These are phyloP conservation scores for Backusella macrospora DNA, from an alignment of 192 early-diverging fungal genomes.

Conservation along the genomic window DNA sequence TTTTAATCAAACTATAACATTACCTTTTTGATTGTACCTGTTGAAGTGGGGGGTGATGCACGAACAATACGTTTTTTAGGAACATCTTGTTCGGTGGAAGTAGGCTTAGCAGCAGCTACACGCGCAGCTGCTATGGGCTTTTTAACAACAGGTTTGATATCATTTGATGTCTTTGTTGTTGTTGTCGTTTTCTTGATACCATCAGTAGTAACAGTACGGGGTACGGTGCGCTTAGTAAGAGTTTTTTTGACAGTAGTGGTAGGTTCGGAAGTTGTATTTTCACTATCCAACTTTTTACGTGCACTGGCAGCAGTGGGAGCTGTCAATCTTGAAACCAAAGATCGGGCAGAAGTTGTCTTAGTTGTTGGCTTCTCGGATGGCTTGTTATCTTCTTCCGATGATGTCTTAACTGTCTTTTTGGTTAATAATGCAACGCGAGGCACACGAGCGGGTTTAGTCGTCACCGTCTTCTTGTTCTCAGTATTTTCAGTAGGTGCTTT, in stretches of 20 bases:
- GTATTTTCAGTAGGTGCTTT: neutral
- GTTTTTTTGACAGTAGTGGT: neutral
- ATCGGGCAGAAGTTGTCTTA: neutral
- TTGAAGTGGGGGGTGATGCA: conserved; percentile 4
- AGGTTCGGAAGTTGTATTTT: neutral
- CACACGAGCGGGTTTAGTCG: conserved; percentile 19
- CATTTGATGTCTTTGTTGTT: conserved; percentile 6
- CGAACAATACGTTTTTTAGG: conserved; percentile 6
- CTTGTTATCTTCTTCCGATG: conserved; percentile 14
- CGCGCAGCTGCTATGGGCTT: neutral
- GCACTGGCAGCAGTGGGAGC: conserved; percentile 31
- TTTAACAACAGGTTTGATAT: conserved; percentile 6
- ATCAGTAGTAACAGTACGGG: neutral
- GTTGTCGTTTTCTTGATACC: conserved; percentile 10
- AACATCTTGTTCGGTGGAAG: neutral
- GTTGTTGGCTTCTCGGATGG: neutral
- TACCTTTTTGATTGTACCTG: conserved; percentile 18
- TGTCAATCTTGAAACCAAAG: conserved; percentile 22
- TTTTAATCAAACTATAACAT: neutral
- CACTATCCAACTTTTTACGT: neutral
- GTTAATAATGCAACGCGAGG: conserved; percentile 25
- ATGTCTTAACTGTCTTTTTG: conserved; percentile 24
- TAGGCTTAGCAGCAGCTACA: neutral
- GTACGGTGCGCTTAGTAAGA: neutral
- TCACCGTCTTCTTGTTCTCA: neutral